phyloP scores from a whole-genome alignment of 352 stramenopile genomes.

The Phytophthora pisi region DNA sequence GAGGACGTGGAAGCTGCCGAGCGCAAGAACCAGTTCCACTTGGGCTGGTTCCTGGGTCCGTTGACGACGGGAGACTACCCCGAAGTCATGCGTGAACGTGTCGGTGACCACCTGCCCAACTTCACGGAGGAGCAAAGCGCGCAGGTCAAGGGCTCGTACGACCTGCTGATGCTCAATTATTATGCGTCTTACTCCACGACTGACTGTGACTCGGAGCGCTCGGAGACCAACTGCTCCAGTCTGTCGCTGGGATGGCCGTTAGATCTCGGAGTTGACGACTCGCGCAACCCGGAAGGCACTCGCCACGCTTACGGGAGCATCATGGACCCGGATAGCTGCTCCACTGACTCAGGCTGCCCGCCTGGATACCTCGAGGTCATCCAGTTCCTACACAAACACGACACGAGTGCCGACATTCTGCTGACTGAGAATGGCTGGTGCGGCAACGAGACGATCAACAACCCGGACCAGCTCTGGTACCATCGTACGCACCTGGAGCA shows the following conservation, averaged over 20 bases:
- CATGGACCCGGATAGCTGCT: conserved; percentile 36
- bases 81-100: conserved; percentile 82
- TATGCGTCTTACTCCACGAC: conserved; percentile 74
- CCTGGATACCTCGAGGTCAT: conserved; percentile 60
- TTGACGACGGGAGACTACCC: conserved; percentile 93
- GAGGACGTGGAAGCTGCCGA: conserved; percentile 66
- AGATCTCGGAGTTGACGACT: conserved; percentile 53
- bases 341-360: conserved; percentile 44
- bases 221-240: conserved; percentile 40
- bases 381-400: conserved; percentile 52
- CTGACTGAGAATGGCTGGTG: conserved; percentile 76
- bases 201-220: conserved; percentile 45
- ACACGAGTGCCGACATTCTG: conserved; percentile 48
- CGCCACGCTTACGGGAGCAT: conserved; percentile 41
- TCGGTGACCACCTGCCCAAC: conserved; percentile 80
- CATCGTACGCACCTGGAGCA: conserved; percentile 55
- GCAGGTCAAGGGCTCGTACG: conserved; percentile 77
- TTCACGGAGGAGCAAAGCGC: conserved; percentile 84
- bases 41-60: conserved; percentile 92
- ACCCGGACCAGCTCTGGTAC: conserved; percentile 68
- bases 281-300: conserved; percentile 28
- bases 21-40: conserved; percentile 88
- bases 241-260: conserved; percentile 45
- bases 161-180: conserved; percentile 96
- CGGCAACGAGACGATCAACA: conserved; percentile 60